A percentile compares a stretch with the other conserved stretches of the same genome.
Conservation (phyloP, 768 basidiomycete genomes). For the Tulasnella sp. region DNA sequence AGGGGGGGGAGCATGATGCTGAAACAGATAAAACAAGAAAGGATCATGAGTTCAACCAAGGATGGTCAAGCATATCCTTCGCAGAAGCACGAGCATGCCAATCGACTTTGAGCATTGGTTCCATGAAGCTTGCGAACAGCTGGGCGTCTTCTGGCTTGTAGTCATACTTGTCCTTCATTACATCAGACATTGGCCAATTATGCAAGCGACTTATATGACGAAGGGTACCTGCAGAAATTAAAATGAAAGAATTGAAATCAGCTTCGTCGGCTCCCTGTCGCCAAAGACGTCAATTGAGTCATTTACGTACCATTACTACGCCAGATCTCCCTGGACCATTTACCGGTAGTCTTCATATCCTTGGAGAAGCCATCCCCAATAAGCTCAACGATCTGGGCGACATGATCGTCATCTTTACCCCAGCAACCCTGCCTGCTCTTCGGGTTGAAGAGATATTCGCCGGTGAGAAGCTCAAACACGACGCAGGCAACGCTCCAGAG, state of each 20-base stretch:
- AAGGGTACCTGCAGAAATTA: conserved; percentile 48
- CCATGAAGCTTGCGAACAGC: conserved; percentile 60
- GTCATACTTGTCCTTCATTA: conserved; percentile 87
- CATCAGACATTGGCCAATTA: conserved; percentile 74
- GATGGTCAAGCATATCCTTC: conserved; percentile 66
- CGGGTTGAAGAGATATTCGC: conserved; percentile 89
- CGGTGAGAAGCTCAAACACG: conserved; percentile 85
- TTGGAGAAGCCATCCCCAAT: conserved; percentile 66
- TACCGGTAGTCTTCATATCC: conserved; percentile 75
- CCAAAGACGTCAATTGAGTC: not conserved
- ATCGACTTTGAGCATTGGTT: conserved; percentile 71
- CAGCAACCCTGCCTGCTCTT: conserved; percentile 76
- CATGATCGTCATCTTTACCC: conserved; percentile 91
- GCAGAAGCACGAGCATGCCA: conserved; percentile 66
- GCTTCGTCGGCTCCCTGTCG: not conserved
- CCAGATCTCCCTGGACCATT: conserved; percentile 80
- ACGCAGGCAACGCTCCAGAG: conserved; percentile 91
- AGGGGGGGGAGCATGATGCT: not conserved
- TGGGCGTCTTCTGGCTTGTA: conserved; percentile 56
- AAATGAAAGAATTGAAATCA: not conserved
- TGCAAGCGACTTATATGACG: conserved; percentile 72
- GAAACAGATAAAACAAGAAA: not conserved
- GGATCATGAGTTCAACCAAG: conserved; percentile 51
- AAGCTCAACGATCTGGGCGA: conserved; percentile 92
- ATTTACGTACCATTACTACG: conserved; percentile 39